Base-by-base conservation (phyloP, 768 basidiomycete species). In the Tricholoma flavovirens region DNA sequence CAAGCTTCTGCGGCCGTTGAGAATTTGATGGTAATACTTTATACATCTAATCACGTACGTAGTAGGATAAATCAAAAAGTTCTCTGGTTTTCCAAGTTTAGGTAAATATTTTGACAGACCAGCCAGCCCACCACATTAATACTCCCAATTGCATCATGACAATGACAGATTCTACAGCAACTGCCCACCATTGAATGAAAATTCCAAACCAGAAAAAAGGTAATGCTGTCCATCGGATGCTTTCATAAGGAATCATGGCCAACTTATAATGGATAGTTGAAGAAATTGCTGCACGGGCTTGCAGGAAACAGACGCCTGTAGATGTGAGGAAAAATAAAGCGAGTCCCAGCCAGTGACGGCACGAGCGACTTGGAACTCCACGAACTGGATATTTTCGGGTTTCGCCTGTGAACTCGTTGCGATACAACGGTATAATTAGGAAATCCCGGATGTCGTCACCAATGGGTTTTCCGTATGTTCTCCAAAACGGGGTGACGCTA, bases 351-450 rank as follows among this genome's bases (percentile, higher is more conserved):
- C 88, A 90, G 60, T 91, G 89, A 4, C 76, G 80, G 52, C 80
- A 59, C 0, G 89, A 86, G 21, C 89, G 83, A 53, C 65, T 72
- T 21, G 89, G 89, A 53, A 90, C 67, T 3, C 65, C 69, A 33
- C 68, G 66, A 61, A 91, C 81, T 6, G 73, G 75, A 63, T 89
- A 90, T 61, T 83, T 77, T 61, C 86, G 85, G 35, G 82, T 50
- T 71, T 88, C 86, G 30, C 89, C 89, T 0, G 89, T 90, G 65
- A 90, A 91, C 65, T 90, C 89, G 66, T 91, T 88, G 32, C 89
- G 82, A 59, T 91, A 91, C 62, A 88, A 78, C 6, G 89, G 89
- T 56, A 91, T 83, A 61, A 91, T 87, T 56, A 90, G 81, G 65
- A 90, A 90, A 59, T 89, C 87, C 48, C 84, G 83, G 43, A 88